Base-by-base conservation (phyloP, 2,329 filamentous ascomycete genomes). In the Myotisia sp. region DNA sequence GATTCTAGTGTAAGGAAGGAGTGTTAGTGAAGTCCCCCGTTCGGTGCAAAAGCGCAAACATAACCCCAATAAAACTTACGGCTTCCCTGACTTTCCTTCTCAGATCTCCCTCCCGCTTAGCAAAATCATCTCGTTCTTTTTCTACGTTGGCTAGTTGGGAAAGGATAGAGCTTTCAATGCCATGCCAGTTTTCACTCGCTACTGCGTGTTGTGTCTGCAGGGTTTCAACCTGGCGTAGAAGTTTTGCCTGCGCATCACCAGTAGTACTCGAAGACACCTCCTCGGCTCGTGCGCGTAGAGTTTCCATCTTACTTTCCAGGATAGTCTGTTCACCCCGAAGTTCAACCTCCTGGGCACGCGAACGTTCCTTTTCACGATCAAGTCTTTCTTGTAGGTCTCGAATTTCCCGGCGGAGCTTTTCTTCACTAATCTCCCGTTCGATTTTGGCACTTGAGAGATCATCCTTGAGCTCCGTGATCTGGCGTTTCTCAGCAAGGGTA, bases 171-270 rank as follows among this genome's bases (percentile, higher is more conserved):
- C 80, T 74, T 56, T 98, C 87, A 41, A 98, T 92, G 1, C 85
- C 83, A 52, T 94, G 86, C 90, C 92, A 98, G 48, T 98, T 98
- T 50, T 92, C 84, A 45, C 83, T 90, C 1, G 90, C 90, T 36
- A 92, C 76, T 1, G 85, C 76, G 57, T 98, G 93, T 54, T 98
- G 92, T 5, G 82, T 90, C 56, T 98, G 90, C 23, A 98, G 62
- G 1, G 83, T 94, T 61, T 98, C 90, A 35, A 98, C 80, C 57
- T 98, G 92, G 26, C 90, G 76, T 27, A 95, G 65, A 26, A 95
- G 66, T 55, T 94, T 95, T 27, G 81, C 81, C 48, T 92, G 85
- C 0, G 80, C 74, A 50, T 93, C 83, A 9, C 85, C 81, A 4
- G 76, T 75, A 9, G 74, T 74, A 10, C 82, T 80, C 2, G 85